phyloP scores from a whole-genome alignment of 306 rosid genomes.

The Begonia masoniana region DNA sequence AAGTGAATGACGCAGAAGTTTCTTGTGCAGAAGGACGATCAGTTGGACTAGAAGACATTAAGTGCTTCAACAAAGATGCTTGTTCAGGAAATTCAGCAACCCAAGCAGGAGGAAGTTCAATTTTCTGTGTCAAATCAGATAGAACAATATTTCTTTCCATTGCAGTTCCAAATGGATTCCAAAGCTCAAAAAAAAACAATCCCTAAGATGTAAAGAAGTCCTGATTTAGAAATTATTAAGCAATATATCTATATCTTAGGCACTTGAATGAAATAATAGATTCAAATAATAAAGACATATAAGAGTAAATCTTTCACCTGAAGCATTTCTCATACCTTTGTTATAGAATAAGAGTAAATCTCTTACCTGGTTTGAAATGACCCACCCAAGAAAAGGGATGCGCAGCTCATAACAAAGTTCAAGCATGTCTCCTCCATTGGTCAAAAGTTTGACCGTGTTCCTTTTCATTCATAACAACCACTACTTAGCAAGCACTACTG shows the following conservation, averaged over 20 bases:
- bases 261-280: too few species aligned
- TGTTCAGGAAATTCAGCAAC: slow-evolving; percentile 76
- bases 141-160: slow-evolving; percentile 81
- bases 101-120: slow-evolving; percentile 66
- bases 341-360: not conserved
- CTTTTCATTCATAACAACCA: slow-evolving; percentile 22
- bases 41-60: slow-evolving; percentile 84
- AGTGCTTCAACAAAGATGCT: slow-evolving; percentile 41
- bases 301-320: slow-evolving; percentile 6
- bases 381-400: slow-evolving; percentile 73
- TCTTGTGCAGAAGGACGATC: slow-evolving; percentile 90
- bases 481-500: slow-evolving; percentile 16
- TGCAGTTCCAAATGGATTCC: slow-evolving; percentile 94
- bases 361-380: slow-evolving; percentile 61
- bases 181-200: slow-evolving; percentile 91
- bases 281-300: too few species aligned
- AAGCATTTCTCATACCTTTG: not conserved
- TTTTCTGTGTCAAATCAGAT: slow-evolving; percentile 70
- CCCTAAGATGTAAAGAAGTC: slow-evolving; percentile 95
- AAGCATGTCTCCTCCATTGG: slow-evolving; percentile 90
- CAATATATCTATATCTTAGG: too few species aligned
- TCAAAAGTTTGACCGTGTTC: slow-evolving; percentile 83
- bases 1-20: slow-evolving; percentile 55
- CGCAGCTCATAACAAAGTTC: slow-evolving; percentile 91
- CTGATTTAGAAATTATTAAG: too few species aligned